These are phyloP conservation scores for Paracoccidioides lutzii DNA, from an alignment of 2,329 filamentous ascomycete genomes.

Conservation along the genomic window DNA sequence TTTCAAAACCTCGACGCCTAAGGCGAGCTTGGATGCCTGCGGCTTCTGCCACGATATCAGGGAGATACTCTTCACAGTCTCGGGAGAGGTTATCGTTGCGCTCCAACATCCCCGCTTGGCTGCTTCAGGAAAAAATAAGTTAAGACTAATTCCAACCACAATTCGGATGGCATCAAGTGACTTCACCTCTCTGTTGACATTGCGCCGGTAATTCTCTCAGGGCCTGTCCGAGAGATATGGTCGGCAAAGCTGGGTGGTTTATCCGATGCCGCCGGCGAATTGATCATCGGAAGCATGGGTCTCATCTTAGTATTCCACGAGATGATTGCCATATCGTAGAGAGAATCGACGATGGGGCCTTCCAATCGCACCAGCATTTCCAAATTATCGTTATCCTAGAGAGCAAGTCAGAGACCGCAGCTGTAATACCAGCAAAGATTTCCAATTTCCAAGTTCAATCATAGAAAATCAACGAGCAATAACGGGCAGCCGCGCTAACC, in stretches of 20 bases:
- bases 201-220: slow-evolving; percentile 25
- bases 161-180: background rate
- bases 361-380: slow-evolving; percentile 71
- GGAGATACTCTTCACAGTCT: slow-evolving; percentile 39
- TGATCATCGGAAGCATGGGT: slow-evolving; percentile 45
- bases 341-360: slow-evolving; percentile 60
- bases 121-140: background rate
- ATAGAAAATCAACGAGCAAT: background rate
- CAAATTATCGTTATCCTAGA: slow-evolving; percentile 57
- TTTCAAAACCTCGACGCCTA: slow-evolving; percentile 39
- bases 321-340: slow-evolving; percentile 62
- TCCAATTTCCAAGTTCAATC: background rate
- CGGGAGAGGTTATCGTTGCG: background rate
- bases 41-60: slow-evolving; percentile 48
- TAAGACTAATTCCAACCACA: background rate
- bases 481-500: slow-evolving; percentile 7
- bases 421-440: too few species aligned
- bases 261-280: slow-evolving; percentile 34
- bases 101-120: background rate
- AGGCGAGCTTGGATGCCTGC: slow-evolving; percentile 47
- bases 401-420: background rate
- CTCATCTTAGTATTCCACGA: slow-evolving; percentile 55
- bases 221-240: background rate
- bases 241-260: slow-evolving; percentile 14
- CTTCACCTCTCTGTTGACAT: background rate